Evolutionary conservation across 345 rosid species (phyloP).

Genomic region (Hibiscus mutabilis): DNA sequence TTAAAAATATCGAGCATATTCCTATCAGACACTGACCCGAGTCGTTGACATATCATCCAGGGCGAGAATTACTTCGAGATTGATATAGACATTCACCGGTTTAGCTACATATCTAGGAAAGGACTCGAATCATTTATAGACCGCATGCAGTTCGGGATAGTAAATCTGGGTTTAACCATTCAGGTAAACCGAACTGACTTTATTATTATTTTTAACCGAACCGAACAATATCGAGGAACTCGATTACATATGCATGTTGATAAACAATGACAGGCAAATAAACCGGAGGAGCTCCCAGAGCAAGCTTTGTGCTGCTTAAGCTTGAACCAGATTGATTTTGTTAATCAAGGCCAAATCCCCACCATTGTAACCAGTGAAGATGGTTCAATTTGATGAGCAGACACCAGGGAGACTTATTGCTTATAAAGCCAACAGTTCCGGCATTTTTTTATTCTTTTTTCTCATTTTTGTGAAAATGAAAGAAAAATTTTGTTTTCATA

Average conservation of each 20-base stretch:
- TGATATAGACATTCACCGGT: slow-evolving; percentile 83
- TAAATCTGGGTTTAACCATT: slow-evolving; percentile 80
- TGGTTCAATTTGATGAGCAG: slow-evolving; percentile 4
- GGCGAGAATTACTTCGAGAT: slow-evolving; percentile 87
- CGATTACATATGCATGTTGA: neutral
- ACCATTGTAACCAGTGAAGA: slow-evolving; percentile 48
- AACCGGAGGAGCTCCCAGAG: slow-evolving; percentile 87
- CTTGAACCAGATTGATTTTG: slow-evolving; percentile 75
- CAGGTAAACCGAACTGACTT: slow-evolving; percentile 42
- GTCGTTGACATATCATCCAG: too few species aligned
- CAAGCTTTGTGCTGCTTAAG: slow-evolving; percentile 75
- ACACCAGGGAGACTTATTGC: neutral
- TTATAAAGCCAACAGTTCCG: neutral
- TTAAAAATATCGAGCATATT: too few species aligned
- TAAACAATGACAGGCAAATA: slow-evolving; percentile 59
- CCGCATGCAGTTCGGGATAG: slow-evolving; percentile 62
- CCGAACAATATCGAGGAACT: neutral
- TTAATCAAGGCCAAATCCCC: slow-evolving; percentile 75
- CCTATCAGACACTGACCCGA: too few species aligned
- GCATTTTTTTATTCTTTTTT: neutral
- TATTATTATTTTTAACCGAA: neutral
- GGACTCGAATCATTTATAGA: slow-evolving; percentile 87
- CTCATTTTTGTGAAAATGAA: neutral
- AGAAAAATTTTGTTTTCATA: neutral
- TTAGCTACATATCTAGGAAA: slow-evolving; percentile 88